These are phyloP conservation scores for Limtongozyma cylindracea DNA, from an alignment of 805 yeast genomes.

Conservation along the genomic window DNA sequence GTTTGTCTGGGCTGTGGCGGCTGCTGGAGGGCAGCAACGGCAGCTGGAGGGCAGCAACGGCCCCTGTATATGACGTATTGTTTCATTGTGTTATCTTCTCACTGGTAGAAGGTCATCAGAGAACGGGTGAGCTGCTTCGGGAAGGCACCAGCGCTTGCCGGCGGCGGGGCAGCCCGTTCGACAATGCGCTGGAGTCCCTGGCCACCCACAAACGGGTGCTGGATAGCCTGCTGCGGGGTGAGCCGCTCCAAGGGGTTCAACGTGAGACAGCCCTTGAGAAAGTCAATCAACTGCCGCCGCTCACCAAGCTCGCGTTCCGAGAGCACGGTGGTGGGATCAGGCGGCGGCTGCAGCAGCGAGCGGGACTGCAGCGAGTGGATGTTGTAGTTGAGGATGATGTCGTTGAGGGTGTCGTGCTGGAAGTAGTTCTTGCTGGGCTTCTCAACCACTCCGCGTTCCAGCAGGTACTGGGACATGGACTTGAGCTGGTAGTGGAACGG, in stretches of 20 bases:
- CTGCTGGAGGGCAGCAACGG: too few relatives aligned
- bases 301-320: constrained; percentile 51
- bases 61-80: too few relatives aligned
- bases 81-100: too few relatives aligned
- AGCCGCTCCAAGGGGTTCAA: constrained; percentile 85
- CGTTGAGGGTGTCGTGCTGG: constrained; percentile 32
- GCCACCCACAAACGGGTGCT: constrained; percentile 55
- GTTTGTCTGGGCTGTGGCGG: too few relatives aligned
- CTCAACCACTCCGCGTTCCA: constrained; percentile 7
- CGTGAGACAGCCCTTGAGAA: constrained; percentile 52
- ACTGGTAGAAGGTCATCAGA: too few relatives aligned
- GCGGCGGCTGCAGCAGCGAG: constrained; percentile 29
- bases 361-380: too few relatives aligned
- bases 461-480: constrained; percentile 11
- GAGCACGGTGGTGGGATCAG: constrained; percentile 23
- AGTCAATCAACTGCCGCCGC: constrained; percentile 49
- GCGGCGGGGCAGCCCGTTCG: too few relatives aligned
- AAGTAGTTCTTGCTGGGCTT: constrained; percentile 68
- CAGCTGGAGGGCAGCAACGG: too few relatives aligned
- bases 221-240: constrained; percentile 87
- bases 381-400: constrained; percentile 57
- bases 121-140: too few relatives aligned
- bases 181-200: too few relatives aligned
- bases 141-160: too few relatives aligned
- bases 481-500: constrained; percentile 11